Percentiles rank a stretch among this genome's conserved stretches.
phyloP scores from a whole-genome alignment of 2,329 filamentous ascomycete species.

The Scytalidium lignicola region DNA sequence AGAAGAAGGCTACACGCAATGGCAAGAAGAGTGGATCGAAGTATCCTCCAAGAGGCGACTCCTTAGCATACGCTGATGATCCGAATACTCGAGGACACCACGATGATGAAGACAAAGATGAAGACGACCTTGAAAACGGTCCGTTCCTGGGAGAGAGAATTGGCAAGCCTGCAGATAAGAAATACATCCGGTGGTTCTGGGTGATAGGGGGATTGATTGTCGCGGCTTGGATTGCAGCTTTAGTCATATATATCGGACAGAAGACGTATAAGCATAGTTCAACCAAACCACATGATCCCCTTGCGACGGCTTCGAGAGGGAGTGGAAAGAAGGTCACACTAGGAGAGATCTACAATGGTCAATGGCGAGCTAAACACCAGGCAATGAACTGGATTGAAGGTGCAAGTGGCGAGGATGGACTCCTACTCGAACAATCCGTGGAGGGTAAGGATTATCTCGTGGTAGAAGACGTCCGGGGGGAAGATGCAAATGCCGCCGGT shows the following conservation, averaged over 20 bases:
- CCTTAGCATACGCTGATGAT: conserved; percentile 22
- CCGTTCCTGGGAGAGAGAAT: conserved; percentile 18
- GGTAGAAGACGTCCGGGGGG: conserved; percentile 75
- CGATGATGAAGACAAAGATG: conserved; percentile 26
- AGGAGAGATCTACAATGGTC: conserved; percentile 62
- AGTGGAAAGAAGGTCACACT: conserved; percentile 69
- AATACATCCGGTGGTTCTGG: conserved; percentile 51
- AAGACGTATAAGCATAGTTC: conserved; percentile 63
- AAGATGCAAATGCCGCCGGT: conserved; percentile 36
- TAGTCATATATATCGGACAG: conserved; percentile 60
- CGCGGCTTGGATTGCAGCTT: conserved; percentile 62
- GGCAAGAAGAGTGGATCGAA: conserved; percentile 21
- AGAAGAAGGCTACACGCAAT: conserved; percentile 10
- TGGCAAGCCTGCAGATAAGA: conserved; percentile 56
- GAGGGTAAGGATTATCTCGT: conserved; percentile 69
- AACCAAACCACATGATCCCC: conserved; percentile 61
- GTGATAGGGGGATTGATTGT: conserved; percentile 56
- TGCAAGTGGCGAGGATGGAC: conserved; percentile 71
- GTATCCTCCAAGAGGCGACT: conserved; percentile 19
- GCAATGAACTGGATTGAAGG: conserved; percentile 74
- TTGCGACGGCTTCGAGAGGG: conserved; percentile 55
- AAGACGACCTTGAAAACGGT: conserved; percentile 44
- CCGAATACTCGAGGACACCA: conserved; percentile 13
- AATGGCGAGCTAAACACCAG: conserved; percentile 60
- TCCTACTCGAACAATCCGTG: conserved; percentile 70